Conservation (phyloP, 129 eudicot genomes). For the Silybum marianum region DNA sequence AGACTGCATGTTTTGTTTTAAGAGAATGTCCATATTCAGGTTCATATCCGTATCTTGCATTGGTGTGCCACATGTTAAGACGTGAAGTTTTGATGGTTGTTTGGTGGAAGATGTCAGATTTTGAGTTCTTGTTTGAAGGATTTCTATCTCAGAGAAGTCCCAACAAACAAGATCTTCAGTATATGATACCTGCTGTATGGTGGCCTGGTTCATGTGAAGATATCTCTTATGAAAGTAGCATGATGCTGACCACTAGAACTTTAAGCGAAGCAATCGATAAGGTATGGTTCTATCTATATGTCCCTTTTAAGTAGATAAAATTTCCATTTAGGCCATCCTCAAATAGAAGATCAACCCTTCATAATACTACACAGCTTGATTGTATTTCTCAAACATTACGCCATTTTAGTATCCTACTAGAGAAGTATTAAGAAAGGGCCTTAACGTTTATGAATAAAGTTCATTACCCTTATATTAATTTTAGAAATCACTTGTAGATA, state of each 20-base stretch:
- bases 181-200: slow-evolving; percentile 93
- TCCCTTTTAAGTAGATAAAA: neutral
- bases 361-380: neutral
- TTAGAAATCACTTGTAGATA: slow-evolving; percentile 3
- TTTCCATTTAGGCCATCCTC: neutral
- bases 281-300: slow-evolving; percentile 44
- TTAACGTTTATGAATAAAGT: neutral
- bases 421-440: neutral
- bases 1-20: slow-evolving; percentile 62
- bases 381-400: neutral
- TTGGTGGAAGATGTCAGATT: slow-evolving; percentile 89
- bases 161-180: slow-evolving; percentile 85
- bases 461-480: neutral
- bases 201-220: slow-evolving; percentile 99
- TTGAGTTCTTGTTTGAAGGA: slow-evolving; percentile 87
- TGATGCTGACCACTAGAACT: slow-evolving; percentile 84
- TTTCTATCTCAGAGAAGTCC: slow-evolving; percentile 83
- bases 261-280: slow-evolving; percentile 72
- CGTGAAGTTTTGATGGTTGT: slow-evolving; percentile 82
- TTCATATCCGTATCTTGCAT: slow-evolving; percentile 80
- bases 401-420: neutral
- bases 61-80: slow-evolving; percentile 80
- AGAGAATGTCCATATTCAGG: slow-evolving; percentile 98
- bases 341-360: neutral
- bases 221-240: slow-evolving; percentile 79